These are phyloP conservation scores for Boletus albobrunnescens DNA, from an alignment of 1,284 basidiomycete species.

Conservation along the genomic window DNA sequence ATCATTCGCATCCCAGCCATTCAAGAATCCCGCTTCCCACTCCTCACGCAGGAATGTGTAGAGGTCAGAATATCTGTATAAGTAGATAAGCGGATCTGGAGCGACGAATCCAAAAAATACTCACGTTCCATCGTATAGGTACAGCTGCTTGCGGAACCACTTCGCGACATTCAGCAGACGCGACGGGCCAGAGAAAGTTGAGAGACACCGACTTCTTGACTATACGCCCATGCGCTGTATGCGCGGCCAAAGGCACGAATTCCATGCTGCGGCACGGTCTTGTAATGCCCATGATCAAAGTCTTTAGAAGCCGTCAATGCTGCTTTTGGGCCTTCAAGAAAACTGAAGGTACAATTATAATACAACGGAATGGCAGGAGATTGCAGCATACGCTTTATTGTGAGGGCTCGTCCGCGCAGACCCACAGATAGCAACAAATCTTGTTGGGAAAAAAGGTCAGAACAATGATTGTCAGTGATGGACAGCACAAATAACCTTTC, in stretches of 20 bases:
- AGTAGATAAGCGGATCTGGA: neutral
- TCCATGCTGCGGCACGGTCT: constrained; percentile 43
- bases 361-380: neutral
- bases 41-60: constrained; percentile 48
- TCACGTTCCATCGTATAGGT: constrained; percentile 43
- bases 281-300: constrained; percentile 55
- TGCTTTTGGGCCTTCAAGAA: constrained; percentile 57
- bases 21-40: constrained; percentile 49
- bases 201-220: constrained; percentile 42
- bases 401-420: constrained; percentile 60
- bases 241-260: constrained; percentile 54
- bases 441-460: constrained; percentile 18
- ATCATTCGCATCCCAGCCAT: constrained; percentile 51
- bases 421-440: constrained; percentile 52
- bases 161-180: constrained; percentile 20
- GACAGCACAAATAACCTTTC: constrained; percentile 38
- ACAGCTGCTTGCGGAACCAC: constrained; percentile 55
- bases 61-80: constrained; percentile 43
- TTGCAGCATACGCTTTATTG: constrained; percentile 48
- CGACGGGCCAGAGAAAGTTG: neutral
- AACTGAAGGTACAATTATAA: constrained; percentile 33
- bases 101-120: constrained; percentile 3
- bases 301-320: constrained; percentile 55
- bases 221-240: constrained; percentile 59
- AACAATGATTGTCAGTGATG: neutral